Evolutionary conservation across 225 moss, liverwort and hornwort species (phyloP).

Genomic region (Sphagnum contortum): DNA sequence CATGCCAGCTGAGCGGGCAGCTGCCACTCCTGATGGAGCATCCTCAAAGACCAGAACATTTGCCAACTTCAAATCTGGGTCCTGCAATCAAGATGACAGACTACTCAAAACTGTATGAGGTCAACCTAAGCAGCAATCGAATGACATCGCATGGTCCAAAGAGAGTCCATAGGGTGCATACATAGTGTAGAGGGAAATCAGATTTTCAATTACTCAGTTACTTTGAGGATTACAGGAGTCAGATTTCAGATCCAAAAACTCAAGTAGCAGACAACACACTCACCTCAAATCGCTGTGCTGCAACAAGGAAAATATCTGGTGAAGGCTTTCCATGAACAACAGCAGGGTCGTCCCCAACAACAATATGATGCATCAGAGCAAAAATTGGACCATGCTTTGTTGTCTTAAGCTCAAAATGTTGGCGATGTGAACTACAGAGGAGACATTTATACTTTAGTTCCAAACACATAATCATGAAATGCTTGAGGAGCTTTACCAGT

Average conservation of each 20-base stretch:
- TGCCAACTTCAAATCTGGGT: conserved; percentile 36
- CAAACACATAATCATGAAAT: conserved; percentile 15
- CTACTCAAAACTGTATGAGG: no score
- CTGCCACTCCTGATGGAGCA: conserved; percentile 81
- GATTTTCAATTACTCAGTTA: no score
- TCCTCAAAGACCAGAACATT: conserved; percentile 90
- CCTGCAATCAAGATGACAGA: conserved; percentile 24
- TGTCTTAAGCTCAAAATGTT: conserved; percentile 94
- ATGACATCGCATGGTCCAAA: no score
- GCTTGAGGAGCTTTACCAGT: conserved; percentile 17
- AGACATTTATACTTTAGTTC: conserved; percentile 25
- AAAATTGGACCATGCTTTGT: conserved; percentile 63
- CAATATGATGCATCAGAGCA: conserved; percentile 86
- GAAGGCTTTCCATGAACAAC: conserved; percentile 74
- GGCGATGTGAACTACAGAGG: conserved; percentile 78
- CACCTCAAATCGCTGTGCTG: conserved; percentile 66
- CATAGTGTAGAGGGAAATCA: no score
- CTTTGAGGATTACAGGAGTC: no score
- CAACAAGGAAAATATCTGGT: conserved; percentile 79
- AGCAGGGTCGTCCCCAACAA: conserved; percentile 83
- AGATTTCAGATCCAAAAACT: no score
- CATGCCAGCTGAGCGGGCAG: conserved; percentile 85
- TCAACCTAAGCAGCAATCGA: no score
- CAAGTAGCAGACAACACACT: not conserved
- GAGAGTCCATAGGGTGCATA: no score